phyloP scores from a whole-genome alignment of 2,329 filamentous ascomycete species.

The Apiospora sp. region DNA sequence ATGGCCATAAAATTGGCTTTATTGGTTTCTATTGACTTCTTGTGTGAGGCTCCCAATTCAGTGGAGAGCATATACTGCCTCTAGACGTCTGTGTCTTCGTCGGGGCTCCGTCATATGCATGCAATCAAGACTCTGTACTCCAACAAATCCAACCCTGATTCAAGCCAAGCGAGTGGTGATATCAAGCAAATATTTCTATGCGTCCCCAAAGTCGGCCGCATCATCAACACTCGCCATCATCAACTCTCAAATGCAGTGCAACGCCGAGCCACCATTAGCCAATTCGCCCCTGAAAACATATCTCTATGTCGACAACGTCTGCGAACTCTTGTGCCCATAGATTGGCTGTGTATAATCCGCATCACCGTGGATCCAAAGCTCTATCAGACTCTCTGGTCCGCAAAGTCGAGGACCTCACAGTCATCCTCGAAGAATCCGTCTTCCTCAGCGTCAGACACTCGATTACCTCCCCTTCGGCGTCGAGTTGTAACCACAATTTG shows the following conservation, averaged over 20 bases:
- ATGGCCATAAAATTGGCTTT: background rate
- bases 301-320: background rate
- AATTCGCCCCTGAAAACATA: slow-evolving; percentile 14
- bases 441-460: slow-evolving; percentile 62
- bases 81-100: slow-evolving; percentile 6
- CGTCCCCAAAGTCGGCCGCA: slow-evolving; percentile 2
- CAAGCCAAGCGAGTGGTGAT: slow-evolving; percentile 26
- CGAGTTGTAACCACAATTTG: slow-evolving; percentile 86
- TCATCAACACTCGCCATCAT: slow-evolving; percentile 15
- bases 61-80: slow-evolving; percentile 22
- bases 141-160: slow-evolving; percentile 14
- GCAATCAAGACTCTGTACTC: slow-evolving; percentile 25
- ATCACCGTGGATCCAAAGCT: background rate
- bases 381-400: slow-evolving; percentile 70
- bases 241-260: slow-evolving; percentile 19
- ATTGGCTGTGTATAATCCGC: background rate
- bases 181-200: slow-evolving; percentile 24
- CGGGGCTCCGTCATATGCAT: slow-evolving; percentile 15
- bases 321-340: background rate
- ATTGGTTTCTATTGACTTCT: slow-evolving; percentile 24
- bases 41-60: background rate
- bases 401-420: slow-evolving; percentile 90
- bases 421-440: slow-evolving; percentile 92
- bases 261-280: slow-evolving; percentile 14
- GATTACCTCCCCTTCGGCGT: slow-evolving; percentile 66